Evolutionary conservation across 345 rosid species (phyloP).

Genomic region (Carallia brachiata): DNA sequence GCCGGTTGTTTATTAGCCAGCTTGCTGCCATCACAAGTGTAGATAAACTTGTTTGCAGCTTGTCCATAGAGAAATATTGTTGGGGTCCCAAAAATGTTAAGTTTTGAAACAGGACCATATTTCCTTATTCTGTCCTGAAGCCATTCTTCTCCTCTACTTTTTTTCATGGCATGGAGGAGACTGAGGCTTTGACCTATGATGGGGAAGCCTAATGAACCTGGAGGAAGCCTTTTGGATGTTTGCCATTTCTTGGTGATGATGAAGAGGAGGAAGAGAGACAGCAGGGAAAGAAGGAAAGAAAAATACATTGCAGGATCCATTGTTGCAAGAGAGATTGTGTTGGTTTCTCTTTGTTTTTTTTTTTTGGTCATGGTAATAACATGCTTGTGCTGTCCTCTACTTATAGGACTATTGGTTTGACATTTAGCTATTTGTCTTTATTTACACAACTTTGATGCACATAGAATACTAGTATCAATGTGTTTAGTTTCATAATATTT

Average conservation of each 20-base stretch:
- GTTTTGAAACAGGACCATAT: conserved; percentile 40
- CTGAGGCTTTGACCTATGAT: conserved; percentile 38
- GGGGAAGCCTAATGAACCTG: conserved; percentile 40
- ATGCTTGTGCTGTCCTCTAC: too few relatives aligned
- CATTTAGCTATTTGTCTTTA: too few relatives aligned
- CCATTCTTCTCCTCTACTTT: conserved; percentile 30
- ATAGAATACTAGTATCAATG: too few relatives aligned
- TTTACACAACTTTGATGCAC: too few relatives aligned
- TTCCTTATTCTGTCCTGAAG: conserved; percentile 25
- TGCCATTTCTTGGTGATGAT: conserved; percentile 3
- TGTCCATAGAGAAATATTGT: conserved; percentile 31
- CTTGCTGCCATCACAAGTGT: conserved; percentile 7
- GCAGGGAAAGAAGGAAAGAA: conserved; percentile 15
- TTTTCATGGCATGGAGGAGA: conserved; percentile 28
- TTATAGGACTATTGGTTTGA: too few relatives aligned
- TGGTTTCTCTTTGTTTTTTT: too few relatives aligned
- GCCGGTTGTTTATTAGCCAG: conserved; percentile 16
- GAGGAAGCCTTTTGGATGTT: conserved; percentile 31
- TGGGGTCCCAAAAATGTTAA: conserved; percentile 26
- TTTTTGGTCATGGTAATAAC: too few relatives aligned
- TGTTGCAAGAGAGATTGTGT: too few relatives aligned
- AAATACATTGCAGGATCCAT: not conserved
- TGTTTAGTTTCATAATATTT: too few relatives aligned
- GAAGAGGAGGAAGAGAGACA: conserved; percentile 17
- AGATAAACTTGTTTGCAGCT: conserved; percentile 38